Evolutionary conservation across 129 eudicot species (phyloP), one percentile per base, ranked within the genome.

Genomic region (Flaveria brownii): DNA sequence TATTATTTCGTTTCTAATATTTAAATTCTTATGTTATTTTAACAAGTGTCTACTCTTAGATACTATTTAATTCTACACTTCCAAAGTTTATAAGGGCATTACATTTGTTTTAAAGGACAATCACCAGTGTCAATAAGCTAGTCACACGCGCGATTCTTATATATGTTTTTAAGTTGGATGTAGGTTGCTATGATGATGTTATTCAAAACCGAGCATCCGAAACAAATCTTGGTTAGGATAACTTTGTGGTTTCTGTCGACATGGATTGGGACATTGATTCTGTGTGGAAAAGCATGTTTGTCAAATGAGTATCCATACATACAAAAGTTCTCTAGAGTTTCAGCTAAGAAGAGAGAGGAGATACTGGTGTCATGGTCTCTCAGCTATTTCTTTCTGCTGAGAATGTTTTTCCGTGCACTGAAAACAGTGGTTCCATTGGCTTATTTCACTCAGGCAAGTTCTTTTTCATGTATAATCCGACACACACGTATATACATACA

Each of bases 401-500:
- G 82, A 45, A 71, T 77, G 78, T 9, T 82, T 1, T 82, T 71
- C 10, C 70, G 81, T 16, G 70, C 17, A 33, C 57, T 73, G 2
- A 82, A 82, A 18, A 28, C 72, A 36, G 47, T 77, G 23, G 43
- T 70, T 52, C 65, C 78, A 0, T 73, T 82, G 61, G 82, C 70
- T 51, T 82, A 70, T 61, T 82, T 82, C 82, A 76, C 85, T 51
- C 78, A 82, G 85, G 85, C 62, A 69, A 62, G 60, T 74, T 30
- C 3, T 45, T 8, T 45, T 45, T 45, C 49, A 8, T 45, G 49
- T 45, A 45, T 45, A 45, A 43, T 43, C 49, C 2, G 1, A 43
- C 13, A 10, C 13, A 7, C 7, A 43, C 0, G 7, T 43, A 43
- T 0, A 43, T 0, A 9, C 13, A 7, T 9, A 43, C 2, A 43